Evolutionary conservation across 805 yeast species (phyloP), one percentile per base, ranked within the genome.

Genomic region (Kazachstania kunashirensis): DNA sequence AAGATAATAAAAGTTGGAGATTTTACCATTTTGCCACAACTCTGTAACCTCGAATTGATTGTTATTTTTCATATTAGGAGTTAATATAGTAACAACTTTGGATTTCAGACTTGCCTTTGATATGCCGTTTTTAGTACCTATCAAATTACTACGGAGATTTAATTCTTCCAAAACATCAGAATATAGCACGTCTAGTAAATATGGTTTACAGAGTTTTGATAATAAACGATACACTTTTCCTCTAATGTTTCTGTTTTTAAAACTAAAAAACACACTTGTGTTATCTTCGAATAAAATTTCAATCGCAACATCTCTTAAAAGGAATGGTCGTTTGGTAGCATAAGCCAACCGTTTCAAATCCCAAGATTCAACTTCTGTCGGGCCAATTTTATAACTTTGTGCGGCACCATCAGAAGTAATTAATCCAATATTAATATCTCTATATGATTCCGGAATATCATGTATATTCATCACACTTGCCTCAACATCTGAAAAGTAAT

Each of bases 1-100:
- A 48, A 85, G 61, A 49, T 85, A 85, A 50, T 78, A 80, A 47
- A 85, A 86, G 51, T 85, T 85, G 1, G 94, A 82, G 51, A 86
- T 70, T 44, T 79, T 77, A 1, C 95, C 95, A 35, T 57, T 63
- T 43, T 66, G 70, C 96, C 96, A 85, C 47, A 73, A 72, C 43
- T 65, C 70, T 0, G 94, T 80, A 0, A 79, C 76, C 2, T 68
- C 55, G 10, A 69, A 60, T 12, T 38, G 48, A 31, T 46, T 48
- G 2, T 43, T 31, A 6, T 36, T 25, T 29, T 27, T 31, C 11
- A 42, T 19, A 13, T 33, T 38, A 7, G 46, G 25, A 1, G 55
- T 43, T 14, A 57, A 70, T 0, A 67, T 76, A 42, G 55, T 65
- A 4, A 70, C 64, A 10, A 74, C 42, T 44, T 65, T 71, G 0